Percentiles rank a stretch among this genome's conserved stretches.
These are phyloP conservation scores for Leptodermis oblonga DNA, from an alignment of 257 asterid species.

Conservation along the genomic window DNA sequence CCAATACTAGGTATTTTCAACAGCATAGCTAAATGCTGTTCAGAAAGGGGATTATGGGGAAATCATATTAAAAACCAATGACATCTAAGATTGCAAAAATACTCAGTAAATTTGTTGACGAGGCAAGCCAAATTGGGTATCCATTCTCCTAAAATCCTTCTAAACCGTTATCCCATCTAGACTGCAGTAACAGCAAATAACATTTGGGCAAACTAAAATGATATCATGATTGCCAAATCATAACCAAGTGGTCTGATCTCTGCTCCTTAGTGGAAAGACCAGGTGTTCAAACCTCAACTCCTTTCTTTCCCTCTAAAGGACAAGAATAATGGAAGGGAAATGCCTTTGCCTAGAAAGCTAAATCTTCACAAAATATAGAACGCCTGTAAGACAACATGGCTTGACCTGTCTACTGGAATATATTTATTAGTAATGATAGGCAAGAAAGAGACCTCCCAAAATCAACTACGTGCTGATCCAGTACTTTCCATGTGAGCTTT, in stretches of 20 bases:
- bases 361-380: background rate
- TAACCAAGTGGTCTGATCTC: background rate
- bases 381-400: background rate
- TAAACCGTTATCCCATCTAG: background rate
- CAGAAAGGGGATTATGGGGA: background rate
- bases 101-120: background rate
- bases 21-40: background rate
- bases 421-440: background rate
- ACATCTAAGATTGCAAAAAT: background rate
- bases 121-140: background rate
- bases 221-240: too few species aligned
- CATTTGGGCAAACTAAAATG: background rate
- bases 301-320: background rate
- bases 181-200: background rate
- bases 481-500: conserved; percentile 44
- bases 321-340: background rate
- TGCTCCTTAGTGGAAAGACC: background rate
- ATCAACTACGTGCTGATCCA: conserved; percentile 39
- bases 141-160: background rate
- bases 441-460: conserved; percentile 55
- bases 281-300: background rate
- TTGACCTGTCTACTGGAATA: background rate
- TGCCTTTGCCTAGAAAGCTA: conserved; percentile 2
- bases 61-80: background rate
- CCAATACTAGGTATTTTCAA: background rate